Evolutionary conservation across 2,329 filamentous ascomycete species (phyloP).

Genomic region (Cylindrodendrum hubeiense): DNA sequence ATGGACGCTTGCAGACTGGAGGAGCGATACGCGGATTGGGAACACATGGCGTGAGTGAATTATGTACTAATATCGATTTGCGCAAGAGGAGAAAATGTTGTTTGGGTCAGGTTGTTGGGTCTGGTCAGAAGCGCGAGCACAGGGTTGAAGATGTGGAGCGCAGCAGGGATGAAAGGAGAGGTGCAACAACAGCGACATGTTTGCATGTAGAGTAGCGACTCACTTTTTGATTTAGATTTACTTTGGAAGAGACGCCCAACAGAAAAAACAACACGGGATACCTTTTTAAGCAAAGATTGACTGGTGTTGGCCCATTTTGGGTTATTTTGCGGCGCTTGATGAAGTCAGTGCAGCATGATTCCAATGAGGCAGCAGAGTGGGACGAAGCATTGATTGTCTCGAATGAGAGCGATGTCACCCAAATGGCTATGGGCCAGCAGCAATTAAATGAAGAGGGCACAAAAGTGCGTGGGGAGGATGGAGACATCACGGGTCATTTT

Average conservation of each 20-base stretch:
- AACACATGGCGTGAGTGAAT: background rate
- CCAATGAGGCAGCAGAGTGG: background rate
- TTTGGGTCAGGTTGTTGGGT: constrained; percentile 5
- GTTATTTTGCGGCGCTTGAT: background rate
- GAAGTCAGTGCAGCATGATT: background rate
- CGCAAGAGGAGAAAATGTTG: constrained; percentile 5
- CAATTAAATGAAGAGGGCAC: background rate
- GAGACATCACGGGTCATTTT: background rate
- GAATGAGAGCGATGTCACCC: background rate
- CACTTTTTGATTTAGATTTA: constrained; percentile 8
- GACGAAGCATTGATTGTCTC: background rate
- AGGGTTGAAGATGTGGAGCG: background rate
- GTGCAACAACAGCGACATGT: constrained; percentile 17
- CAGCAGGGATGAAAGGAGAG: background rate
- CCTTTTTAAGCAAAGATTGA: background rate
- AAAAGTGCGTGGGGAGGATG: background rate
- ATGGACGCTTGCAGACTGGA: background rate
- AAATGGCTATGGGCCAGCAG: background rate
- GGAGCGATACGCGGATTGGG: background rate
- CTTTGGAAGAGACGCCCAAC: background rate
- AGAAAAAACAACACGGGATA: background rate
- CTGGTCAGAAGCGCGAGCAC: background rate
- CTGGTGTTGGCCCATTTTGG: background rate
- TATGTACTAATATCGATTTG: constrained; percentile 14
- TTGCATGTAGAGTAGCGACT: constrained; percentile 29